phyloP scores from a whole-genome alignment of 495 filamentous ascomycete genomes.

The Trichoderma erinaceum region DNA sequence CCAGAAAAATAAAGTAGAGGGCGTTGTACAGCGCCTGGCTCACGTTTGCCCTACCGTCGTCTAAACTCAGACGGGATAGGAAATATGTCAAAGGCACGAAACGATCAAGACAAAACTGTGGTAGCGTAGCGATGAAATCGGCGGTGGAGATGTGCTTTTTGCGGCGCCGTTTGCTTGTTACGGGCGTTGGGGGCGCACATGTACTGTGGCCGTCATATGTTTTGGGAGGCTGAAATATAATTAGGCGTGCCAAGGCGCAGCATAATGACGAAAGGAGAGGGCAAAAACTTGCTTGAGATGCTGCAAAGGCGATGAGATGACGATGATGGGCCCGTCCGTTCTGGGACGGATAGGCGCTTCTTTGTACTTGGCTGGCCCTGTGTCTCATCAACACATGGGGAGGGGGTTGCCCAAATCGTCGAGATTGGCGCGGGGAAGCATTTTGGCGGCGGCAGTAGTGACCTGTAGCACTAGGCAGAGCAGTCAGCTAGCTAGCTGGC shows the following conservation, averaged over 20 bases:
- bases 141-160: not conserved
- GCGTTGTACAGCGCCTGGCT: too few species aligned
- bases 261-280: conserved; percentile 2
- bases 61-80: too few species aligned
- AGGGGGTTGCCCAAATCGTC: not conserved
- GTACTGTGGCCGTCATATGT: not conserved
- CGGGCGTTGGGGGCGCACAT: not conserved
- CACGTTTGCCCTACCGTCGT: too few species aligned
- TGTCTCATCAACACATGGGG: conserved; percentile 7
- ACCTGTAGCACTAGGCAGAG: not conserved
- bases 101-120: not conserved
- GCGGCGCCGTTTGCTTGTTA: too few species aligned
- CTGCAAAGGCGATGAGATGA: not conserved
- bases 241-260: not conserved
- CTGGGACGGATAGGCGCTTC: not conserved
- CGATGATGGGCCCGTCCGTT: not conserved
- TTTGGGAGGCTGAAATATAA: not conserved
- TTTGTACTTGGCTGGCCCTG: not conserved
- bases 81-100: not conserved
- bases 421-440: conserved; percentile 9
- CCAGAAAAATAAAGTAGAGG: too few species aligned
- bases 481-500: not conserved
- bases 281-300: not conserved
- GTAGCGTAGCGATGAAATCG: not conserved
- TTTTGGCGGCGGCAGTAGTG: too few species aligned